These are phyloP conservation scores for Hyphopichia pseudoburtonii DNA, from an alignment of 1,139 yeast species.

Conservation along the genomic window DNA sequence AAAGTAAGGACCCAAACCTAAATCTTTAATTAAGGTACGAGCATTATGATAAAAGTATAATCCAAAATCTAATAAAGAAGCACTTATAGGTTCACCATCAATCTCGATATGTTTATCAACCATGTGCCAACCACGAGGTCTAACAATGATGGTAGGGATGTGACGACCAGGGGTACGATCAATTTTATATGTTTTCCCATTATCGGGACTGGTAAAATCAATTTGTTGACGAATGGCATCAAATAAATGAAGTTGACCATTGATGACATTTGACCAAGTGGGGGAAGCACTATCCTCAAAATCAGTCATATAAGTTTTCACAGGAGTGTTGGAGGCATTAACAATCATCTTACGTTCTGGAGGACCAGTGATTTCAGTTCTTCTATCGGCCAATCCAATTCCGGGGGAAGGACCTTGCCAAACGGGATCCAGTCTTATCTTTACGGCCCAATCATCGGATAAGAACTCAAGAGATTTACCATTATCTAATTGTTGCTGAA, in stretches of 20 bases:
- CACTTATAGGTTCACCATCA: conserved; percentile 19
- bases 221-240: conserved; percentile 16
- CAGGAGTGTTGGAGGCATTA: conserved; percentile 19
- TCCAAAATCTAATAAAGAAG: conserved; percentile 18
- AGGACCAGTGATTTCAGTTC: conserved; percentile 21
- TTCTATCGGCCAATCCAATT: conserved; percentile 16
- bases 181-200: conserved; percentile 14
- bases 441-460: conserved; percentile 9
- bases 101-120: conserved; percentile 17
- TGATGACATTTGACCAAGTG: conserved; percentile 16
- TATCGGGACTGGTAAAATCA: conserved; percentile 12
- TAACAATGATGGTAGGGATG: conserved; percentile 14
- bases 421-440: conserved; percentile 12
- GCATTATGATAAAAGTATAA: conserved; percentile 22
- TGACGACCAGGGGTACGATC: conserved; percentile 11
- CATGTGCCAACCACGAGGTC: conserved; percentile 24
- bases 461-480: conserved; percentile 14
- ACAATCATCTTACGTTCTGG: conserved; percentile 20
- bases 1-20: conserved; percentile 45
- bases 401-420: conserved; percentile 18
- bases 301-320: conserved; percentile 19
- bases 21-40: conserved; percentile 15
- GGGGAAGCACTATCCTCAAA: conserved; percentile 19
- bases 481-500: conserved; percentile 12
- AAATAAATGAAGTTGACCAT: conserved; percentile 18